phyloP scores from a whole-genome alignment of 257 asterid species.

The Nicotiana sylvestris region DNA sequence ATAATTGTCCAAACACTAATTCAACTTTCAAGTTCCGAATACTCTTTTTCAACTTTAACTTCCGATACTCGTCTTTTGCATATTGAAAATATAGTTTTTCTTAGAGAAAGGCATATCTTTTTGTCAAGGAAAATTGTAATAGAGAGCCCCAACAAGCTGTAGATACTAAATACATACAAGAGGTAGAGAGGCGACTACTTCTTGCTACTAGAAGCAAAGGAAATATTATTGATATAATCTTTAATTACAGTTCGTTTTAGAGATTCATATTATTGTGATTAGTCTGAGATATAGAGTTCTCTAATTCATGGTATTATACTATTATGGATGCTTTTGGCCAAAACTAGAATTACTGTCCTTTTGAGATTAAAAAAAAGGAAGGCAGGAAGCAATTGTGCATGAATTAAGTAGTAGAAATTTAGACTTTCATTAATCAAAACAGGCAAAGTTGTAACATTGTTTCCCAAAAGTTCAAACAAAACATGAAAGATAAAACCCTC shows the following conservation, averaged over 20 bases:
- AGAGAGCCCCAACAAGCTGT: background rate
- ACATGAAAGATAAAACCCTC: conserved; percentile 3
- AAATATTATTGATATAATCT: background rate
- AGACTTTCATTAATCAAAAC: background rate
- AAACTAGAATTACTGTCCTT: background rate
- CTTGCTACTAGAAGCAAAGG: background rate
- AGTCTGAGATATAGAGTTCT: background rate
- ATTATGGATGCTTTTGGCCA: too few relatives aligned
- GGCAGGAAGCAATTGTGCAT: background rate
- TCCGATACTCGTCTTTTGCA: too few relatives aligned
- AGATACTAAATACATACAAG: background rate
- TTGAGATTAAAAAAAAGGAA: background rate
- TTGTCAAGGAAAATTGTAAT: background rate
- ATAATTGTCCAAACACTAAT: too few relatives aligned
- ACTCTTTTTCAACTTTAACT: too few relatives aligned
- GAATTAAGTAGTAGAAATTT: background rate
- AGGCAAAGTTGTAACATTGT: background rate
- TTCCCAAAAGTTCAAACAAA: conserved; percentile 1
- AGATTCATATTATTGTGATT: background rate
- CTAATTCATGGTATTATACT: too few relatives aligned
- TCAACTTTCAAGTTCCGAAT: too few relatives aligned
- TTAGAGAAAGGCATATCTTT: too few relatives aligned
- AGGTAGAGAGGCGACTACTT: background rate
- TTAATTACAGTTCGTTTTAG: too few relatives aligned
- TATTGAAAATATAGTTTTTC: too few relatives aligned